A percentile compares a stretch with the other conserved stretches of the same genome.
phyloP scores from a whole-genome alignment of 2,329 filamentous ascomycete species.

The Penicillium decumbens region DNA sequence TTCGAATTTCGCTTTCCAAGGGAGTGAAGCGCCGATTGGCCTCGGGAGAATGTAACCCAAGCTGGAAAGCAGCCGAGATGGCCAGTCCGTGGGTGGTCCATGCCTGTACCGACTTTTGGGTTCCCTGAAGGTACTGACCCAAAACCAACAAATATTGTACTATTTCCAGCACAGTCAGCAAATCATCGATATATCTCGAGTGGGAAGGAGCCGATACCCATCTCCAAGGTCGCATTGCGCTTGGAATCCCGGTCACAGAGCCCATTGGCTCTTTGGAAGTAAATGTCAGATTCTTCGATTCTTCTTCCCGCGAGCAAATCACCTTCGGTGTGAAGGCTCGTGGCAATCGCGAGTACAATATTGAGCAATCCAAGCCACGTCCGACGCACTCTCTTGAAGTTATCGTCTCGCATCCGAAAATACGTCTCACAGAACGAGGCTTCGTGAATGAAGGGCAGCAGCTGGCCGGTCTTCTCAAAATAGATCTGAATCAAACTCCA shows the following conservation, averaged over 20 bases:
- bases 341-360: slow-evolving; percentile 29
- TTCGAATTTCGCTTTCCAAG: slow-evolving; percentile 46
- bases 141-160: slow-evolving; percentile 50
- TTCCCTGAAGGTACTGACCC: slow-evolving; percentile 53
- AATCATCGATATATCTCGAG: neutral
- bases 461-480: slow-evolving; percentile 26
- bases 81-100: slow-evolving; percentile 53
- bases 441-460: slow-evolving; percentile 29
- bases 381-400: slow-evolving; percentile 22
- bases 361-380: slow-evolving; percentile 32
- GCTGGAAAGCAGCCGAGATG: slow-evolving; percentile 48
- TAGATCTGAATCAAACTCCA: slow-evolving; percentile 18
- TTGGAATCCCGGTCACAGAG: slow-evolving; percentile 18
- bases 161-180: slow-evolving; percentile 11
- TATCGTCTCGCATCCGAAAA: slow-evolving; percentile 16
- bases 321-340: slow-evolving; percentile 11
- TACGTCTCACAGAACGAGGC: slow-evolving; percentile 27
- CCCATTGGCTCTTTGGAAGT: slow-evolving; percentile 18
- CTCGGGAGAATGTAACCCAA: slow-evolving; percentile 49
- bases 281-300: slow-evolving; percentile 18
- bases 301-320: slow-evolving; percentile 9
- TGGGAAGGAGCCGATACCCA: slow-evolving; percentile 14
- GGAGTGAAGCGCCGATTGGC: slow-evolving; percentile 36
- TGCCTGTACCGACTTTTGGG: slow-evolving; percentile 50
- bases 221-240: slow-evolving; percentile 19